These are phyloP conservation scores for Thymus mandschuricus DNA, from an alignment of 257 asterid genomes.

Conservation along the genomic window DNA sequence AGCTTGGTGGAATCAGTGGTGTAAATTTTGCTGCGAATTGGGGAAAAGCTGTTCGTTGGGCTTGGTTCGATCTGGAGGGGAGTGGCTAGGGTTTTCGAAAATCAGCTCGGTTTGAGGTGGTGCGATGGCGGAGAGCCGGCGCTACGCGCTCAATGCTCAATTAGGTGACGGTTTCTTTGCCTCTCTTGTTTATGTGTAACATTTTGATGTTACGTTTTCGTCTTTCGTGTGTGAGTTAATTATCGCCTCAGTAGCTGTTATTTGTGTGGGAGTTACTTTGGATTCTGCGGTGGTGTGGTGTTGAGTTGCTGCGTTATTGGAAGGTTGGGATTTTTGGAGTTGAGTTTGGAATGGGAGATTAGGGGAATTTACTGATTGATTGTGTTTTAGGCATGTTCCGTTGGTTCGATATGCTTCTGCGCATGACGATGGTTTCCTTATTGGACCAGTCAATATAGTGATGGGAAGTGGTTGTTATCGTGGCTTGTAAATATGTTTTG, in stretches of 20 bases:
- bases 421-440: neutral
- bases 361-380: neutral
- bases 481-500: conserved; percentile 6
- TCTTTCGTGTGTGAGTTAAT: neutral
- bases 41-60: conserved; percentile 14
- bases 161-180: conserved; percentile 43
- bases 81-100: conserved; percentile 23
- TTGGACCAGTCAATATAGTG: conserved; percentile 13
- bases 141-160: conserved; percentile 61
- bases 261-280: conserved; percentile 9
- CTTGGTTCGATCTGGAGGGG: conserved; percentile 28
- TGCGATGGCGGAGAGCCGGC: conserved; percentile 52
- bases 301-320: conserved; percentile 15
- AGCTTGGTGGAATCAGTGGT: conserved; percentile 25
- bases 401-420: neutral
- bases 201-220: neutral
- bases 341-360: conserved; percentile 27
- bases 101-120: conserved; percentile 22
- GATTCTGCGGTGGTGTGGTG: conserved; percentile 14
- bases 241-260: neutral
- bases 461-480: conserved; percentile 8
- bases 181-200: neutral
- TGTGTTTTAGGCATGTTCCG: neutral
- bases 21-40: conserved; percentile 21
- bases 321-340: conserved; percentile 7